Evolutionary conservation across 1,139 yeast genomes (phyloP).

Genomic region (Zygotorulaspora mrakii): DNA sequence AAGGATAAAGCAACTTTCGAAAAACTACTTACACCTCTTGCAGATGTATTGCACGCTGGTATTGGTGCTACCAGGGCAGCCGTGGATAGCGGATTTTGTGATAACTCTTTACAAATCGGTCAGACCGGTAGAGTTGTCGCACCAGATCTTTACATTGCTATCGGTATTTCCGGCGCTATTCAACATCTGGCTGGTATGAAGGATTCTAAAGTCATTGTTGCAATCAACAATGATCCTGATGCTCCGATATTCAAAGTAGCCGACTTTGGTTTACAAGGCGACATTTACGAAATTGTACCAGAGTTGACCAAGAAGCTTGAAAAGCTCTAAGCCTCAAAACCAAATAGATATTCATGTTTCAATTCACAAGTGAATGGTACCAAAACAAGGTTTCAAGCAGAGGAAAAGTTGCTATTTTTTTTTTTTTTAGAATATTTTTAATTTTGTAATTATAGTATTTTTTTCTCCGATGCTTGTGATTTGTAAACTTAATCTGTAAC

Average conservation of each 20-base stretch:
- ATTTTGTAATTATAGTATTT: too few species aligned
- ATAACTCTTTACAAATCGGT: slow-evolving; percentile 96
- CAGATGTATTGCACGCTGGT: slow-evolving; percentile 76
- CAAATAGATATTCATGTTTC: slow-evolving; percentile 1
- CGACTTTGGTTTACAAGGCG: slow-evolving; percentile 87
- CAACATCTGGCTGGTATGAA: slow-evolving; percentile 99
- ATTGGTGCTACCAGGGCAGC: slow-evolving; percentile 99
- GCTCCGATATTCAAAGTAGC: slow-evolving; percentile 92
- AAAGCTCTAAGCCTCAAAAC: not conserved
- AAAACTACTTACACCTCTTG: slow-evolving; percentile 72
- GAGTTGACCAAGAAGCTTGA: slow-evolving; percentile 71
- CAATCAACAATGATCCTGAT: slow-evolving; percentile 84
- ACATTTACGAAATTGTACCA: slow-evolving; percentile 78
- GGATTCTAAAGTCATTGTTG: slow-evolving; percentile 89
- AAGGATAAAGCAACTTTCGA: slow-evolving; percentile 88
- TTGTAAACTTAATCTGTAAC: too few species aligned
- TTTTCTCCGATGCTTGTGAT: too few species aligned
- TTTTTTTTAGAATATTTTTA: too few species aligned
- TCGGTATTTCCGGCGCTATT: slow-evolving; percentile 95
- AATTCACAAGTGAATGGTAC: not conserved
- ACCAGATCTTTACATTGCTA: slow-evolving; percentile 88
- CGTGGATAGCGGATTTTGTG: slow-evolving; percentile 93
- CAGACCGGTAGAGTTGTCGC: slow-evolving; percentile 98
- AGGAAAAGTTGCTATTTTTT: too few species aligned
- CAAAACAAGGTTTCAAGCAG: not conserved